These are phyloP conservation scores for Sporisorium reilianum DNA, from an alignment of 1,284 basidiomycete genomes.

Conservation along the genomic window DNA sequence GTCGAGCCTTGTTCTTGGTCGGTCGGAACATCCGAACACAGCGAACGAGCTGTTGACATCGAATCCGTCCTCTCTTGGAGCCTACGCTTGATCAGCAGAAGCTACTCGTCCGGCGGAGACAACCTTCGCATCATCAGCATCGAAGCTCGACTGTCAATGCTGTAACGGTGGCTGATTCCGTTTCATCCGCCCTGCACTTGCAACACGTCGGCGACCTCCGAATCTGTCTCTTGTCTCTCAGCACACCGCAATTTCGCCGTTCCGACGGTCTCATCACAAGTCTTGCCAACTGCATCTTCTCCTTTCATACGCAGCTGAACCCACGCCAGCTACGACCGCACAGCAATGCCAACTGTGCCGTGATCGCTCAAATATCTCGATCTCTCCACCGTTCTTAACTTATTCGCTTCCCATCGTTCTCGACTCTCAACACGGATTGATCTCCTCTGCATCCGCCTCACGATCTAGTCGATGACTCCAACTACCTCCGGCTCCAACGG, in stretches of 20 bases:
- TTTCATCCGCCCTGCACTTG: constrained; percentile 14
- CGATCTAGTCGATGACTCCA: constrained; percentile 6
- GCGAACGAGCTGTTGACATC: constrained; percentile 3
- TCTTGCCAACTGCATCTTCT: neutral
- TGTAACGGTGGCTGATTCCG: constrained; percentile 11
- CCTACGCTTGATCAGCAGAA: neutral
- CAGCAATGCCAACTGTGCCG: neutral
- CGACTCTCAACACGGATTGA: neutral
- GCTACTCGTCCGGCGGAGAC: neutral
- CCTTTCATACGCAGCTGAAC: neutral
- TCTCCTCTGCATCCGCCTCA: neutral
- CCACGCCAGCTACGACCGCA: neutral
- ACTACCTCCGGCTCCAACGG: constrained; percentile 15
- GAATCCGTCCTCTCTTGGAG: neutral
- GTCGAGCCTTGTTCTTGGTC: neutral
- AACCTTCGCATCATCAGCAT: constrained; percentile 4
- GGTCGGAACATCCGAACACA: neutral
- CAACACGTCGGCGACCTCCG: constrained; percentile 15
- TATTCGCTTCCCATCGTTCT: neutral
- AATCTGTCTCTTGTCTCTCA: constrained; percentile 4
- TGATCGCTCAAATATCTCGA: constrained; percentile 23
- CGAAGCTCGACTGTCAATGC: constrained; percentile 3
- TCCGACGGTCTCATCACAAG: neutral
- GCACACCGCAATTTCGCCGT: neutral
- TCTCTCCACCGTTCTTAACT: neutral